Evolutionary conservation across 1,284 basidiomycete genomes (phyloP).

Genomic region (Ceratorhiza oryzae-sativae): DNA sequence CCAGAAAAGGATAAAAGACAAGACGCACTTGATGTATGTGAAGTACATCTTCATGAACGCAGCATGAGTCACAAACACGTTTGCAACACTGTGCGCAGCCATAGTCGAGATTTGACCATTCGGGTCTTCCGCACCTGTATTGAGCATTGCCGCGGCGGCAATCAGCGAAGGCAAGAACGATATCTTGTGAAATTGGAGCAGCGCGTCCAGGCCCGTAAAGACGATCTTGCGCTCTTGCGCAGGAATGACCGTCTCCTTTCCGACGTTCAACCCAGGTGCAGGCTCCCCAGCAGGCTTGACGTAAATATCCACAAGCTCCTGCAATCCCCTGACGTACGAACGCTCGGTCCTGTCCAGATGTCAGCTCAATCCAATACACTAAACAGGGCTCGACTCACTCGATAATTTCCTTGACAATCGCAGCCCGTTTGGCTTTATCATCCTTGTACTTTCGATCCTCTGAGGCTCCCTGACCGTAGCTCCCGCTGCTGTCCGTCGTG

Average conservation of each 20-base stretch:
- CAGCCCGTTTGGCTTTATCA: constrained; percentile 79
- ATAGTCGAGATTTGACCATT: constrained; percentile 76
- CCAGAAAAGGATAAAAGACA: constrained; percentile 20
- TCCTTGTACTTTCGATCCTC: constrained; percentile 89
- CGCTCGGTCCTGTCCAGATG: constrained; percentile 77
- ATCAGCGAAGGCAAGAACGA: constrained; percentile 92
- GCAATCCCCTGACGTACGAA: constrained; percentile 91
- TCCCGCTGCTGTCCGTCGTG: constrained; percentile 43
- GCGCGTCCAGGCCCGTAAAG: constrained; percentile 88
- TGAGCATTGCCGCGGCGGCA: constrained; percentile 70
- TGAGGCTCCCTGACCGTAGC: constrained; percentile 41
- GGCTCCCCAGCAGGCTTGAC: constrained; percentile 83
- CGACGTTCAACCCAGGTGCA: constrained; percentile 58
- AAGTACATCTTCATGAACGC: constrained; percentile 98
- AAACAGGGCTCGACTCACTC: constrained; percentile 61
- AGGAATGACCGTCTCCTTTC: constrained; percentile 88
- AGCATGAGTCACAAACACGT: constrained; percentile 89
- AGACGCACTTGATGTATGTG: constrained; percentile 88
- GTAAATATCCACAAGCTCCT: constrained; percentile 95
- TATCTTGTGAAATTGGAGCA: constrained; percentile 91
- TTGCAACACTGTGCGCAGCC: constrained; percentile 83
- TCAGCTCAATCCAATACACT: constrained; percentile 40
- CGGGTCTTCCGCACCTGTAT: constrained; percentile 66
- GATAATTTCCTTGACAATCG: constrained; percentile 84
- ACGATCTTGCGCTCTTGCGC: constrained; percentile 87